These are phyloP conservation scores for Marasmius fiardii DNA, from an alignment of 1,284 basidiomycete genomes.

Conservation along the genomic window DNA sequence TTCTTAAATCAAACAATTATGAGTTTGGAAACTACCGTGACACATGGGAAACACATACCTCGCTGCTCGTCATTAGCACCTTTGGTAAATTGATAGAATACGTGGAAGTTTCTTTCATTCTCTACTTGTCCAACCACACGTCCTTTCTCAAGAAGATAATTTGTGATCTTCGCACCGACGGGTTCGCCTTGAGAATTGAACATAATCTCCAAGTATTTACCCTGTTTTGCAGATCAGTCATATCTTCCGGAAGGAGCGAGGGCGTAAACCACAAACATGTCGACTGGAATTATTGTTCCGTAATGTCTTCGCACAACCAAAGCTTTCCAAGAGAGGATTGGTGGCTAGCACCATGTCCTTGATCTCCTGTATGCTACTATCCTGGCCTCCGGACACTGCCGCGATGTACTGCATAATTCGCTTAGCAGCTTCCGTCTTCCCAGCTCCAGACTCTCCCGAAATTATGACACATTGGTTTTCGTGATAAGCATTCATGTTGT, in stretches of 20 bases:
- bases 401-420: conserved; percentile 99
- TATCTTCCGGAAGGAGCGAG: conserved; percentile 1
- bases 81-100: conserved; percentile 99
- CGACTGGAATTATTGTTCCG: conserved; percentile 99
- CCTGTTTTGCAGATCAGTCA: conserved; percentile 42
- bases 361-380: conserved; percentile 90
- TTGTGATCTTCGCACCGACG: conserved; percentile 97
- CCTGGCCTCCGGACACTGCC: conserved; percentile 86
- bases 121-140: conserved; percentile 97
- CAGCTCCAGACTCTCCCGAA: conserved; percentile 96
- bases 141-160: conserved; percentile 97
- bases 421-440: conserved; percentile 97
- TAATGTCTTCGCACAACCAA: conserved; percentile 98
- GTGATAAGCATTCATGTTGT: conserved; percentile 99
- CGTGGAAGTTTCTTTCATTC: conserved; percentile 97
- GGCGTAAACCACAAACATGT: conserved; percentile 67
- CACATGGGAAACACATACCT: conserved; percentile 42
- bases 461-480: conserved; percentile 99
- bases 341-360: conserved; percentile 99
- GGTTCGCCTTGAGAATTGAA: conserved; percentile 93
- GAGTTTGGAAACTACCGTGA: conserved; percentile 9
- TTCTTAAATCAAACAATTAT: conserved; percentile 54
- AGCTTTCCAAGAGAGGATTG: conserved; percentile 96
- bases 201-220: conserved; percentile 99
- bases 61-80: conserved; percentile 87